Evolutionary conservation across 2,329 filamentous ascomycete species (phyloP), one percentile per base, ranked within the genome.

Genomic region (Colletotrichum sojae): DNA sequence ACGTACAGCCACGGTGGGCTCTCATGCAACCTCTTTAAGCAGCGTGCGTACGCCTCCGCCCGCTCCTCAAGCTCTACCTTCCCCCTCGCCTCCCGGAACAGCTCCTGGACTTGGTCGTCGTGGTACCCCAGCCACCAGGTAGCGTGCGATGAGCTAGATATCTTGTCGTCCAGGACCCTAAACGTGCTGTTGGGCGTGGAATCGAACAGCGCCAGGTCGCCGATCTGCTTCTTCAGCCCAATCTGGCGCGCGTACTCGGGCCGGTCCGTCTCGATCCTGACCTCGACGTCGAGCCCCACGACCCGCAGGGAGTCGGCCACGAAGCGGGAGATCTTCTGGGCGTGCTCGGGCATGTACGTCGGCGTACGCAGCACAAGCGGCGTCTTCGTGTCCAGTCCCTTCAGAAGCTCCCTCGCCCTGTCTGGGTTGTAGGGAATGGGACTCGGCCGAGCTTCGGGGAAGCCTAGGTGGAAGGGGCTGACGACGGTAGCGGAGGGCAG

Each of bases 231-330:
- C 16, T 43, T 40, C 1, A 67, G 43, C 5, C 63, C 63, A 5
- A 67, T 63, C 20, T 63, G 63, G 6, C 63, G 22, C 4, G 63
- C 63, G 22, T 63, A 67, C 6, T 52, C 63, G 12, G 63, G 63
- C 2, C 63, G 51, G 22, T 67, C 45, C 1, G 51, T 67, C 27
- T 67, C 63, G 12, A 63, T 58, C 22, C 16, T 43, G 4, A 67
- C 51, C 25, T 56, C 51, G 1, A 67, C 57, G 5, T 55, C 31
- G 5, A 67, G 45, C 3, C 51, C 63, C 0, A 52, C 31, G 6
- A 16, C 57, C 39, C 52, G 20, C 20, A 67, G 36, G 6, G 57
- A 55, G 2, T 4, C 46, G 5, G 57, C 63, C 4, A 63, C 57
- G n/a, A 67, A 67, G 6, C n/a, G 2, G 6, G 63, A 67, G 0